A percentile compares a stretch with the other conserved stretches of the same genome.
Evolutionary conservation across 352 stramenopile species (phyloP).

Genomic region (Globisporangium apiculatum): DNA sequence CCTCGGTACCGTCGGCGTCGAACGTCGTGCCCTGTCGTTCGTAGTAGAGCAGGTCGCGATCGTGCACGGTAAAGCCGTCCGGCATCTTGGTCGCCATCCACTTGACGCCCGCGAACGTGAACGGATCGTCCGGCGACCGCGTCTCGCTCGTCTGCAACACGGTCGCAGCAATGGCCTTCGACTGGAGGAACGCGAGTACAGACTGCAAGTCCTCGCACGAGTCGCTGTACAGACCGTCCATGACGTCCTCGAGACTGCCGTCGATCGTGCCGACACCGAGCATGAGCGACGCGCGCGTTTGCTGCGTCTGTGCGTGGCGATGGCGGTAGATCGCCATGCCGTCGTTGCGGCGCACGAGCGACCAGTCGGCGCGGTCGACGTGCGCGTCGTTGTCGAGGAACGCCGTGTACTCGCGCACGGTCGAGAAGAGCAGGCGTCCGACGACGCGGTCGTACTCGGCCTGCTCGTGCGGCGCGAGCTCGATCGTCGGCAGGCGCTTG

Average conservation of each 20-base stretch:
- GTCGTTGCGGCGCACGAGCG: conserved; percentile 7
- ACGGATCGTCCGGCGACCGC: conserved; percentile 20
- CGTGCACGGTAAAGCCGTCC: conserved; percentile 19
- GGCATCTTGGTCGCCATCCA: conserved; percentile 24
- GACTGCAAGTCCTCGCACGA: conserved; percentile 21
- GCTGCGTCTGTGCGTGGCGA: conserved; percentile 1
- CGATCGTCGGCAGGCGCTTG: conserved; percentile 11
- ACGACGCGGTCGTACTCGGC: conserved; percentile 14
- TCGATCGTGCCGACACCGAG: conserved; percentile 4
- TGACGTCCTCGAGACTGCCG: conserved; percentile 19
- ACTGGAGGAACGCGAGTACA: conserved; percentile 21
- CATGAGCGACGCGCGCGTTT: conserved; percentile 1
- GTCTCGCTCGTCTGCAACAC: conserved; percentile 24
- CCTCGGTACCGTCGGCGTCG: conserved; percentile 22
- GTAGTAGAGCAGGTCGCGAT: conserved; percentile 35
- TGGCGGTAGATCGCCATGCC: conserved; percentile 14
- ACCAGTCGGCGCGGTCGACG: conserved; percentile 9
- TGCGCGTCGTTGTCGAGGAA: conserved; percentile 1
- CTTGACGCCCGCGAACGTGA: conserved; percentile 36
- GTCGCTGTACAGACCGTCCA: conserved; percentile 36
- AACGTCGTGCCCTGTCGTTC: conserved; percentile 28
- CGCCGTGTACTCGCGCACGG: conserved; percentile 11
- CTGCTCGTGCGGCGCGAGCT: conserved; percentile 12
- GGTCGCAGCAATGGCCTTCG: conserved; percentile 18
- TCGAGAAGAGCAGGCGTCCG: conserved; percentile 10